phyloP scores from a whole-genome alignment of 768 basidiomycete species.

The Russula lepida region DNA sequence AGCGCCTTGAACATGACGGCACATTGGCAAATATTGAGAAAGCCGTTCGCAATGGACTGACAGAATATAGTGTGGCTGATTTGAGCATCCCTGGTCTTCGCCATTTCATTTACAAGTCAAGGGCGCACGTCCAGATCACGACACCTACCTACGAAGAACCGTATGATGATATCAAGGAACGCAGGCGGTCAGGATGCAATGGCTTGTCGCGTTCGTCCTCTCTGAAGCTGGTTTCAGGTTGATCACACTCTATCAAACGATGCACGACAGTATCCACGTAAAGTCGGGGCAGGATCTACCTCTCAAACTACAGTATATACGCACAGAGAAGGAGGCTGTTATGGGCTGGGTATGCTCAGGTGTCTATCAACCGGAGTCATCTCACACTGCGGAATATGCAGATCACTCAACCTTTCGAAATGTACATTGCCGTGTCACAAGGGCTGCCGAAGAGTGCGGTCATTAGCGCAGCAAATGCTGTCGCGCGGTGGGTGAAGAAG shows the following conservation, averaged over 20 bases:
- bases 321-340: conserved; percentile 78
- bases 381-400: conserved; percentile 26
- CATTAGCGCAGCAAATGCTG: conserved; percentile 81
- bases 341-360: conserved; percentile 79
- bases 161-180: conserved; percentile 55
- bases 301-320: conserved; percentile 80
- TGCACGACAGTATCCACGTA: conserved; percentile 87
- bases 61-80: conserved; percentile 62
- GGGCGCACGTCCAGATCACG: conserved; percentile 84
- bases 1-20: conserved; percentile 63
- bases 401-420: conserved; percentile 91
- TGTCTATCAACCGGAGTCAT: not conserved
- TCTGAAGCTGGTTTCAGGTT: conserved; percentile 41
- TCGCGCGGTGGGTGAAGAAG: conserved; percentile 85
- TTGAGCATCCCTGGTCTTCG: conserved; percentile 83
- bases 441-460: conserved; percentile 80
- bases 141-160: conserved; percentile 79
- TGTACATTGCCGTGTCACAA: conserved; percentile 79
- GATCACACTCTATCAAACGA: conserved; percentile 75
- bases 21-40: conserved; percentile 42
- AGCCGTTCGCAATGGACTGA: conserved; percentile 40
- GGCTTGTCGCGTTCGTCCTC: conserved; percentile 10
- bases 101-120: conserved; percentile 93
- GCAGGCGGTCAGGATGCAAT: conserved; percentile 41
- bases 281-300: conserved; percentile 75